A percentile compares a stretch with the other conserved stretches of the same genome.
phyloP scores from a whole-genome alignment of 441 rosid genomes.

The Biscutella laevigata region DNA sequence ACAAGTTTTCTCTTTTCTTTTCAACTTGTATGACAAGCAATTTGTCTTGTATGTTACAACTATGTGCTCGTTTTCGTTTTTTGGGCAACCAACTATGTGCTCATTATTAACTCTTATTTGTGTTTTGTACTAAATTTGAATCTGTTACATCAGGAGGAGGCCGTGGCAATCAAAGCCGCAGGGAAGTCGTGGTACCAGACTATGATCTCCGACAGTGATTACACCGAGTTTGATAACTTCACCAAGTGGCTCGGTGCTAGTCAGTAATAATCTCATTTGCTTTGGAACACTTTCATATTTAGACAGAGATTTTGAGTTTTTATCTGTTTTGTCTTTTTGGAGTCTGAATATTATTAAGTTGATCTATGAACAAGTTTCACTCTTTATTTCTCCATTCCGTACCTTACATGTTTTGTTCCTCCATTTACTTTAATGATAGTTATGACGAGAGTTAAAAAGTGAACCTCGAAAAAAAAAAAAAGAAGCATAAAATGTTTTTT shows the following conservation, averaged over 20 bases:
- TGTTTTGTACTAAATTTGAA: no score
- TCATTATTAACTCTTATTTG: no score
- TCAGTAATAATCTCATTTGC: constrained; percentile 37
- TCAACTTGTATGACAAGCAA: no score
- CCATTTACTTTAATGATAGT: not conserved
- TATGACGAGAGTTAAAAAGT: no score
- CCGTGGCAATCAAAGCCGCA: constrained; percentile 54
- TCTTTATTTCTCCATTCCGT: not conserved
- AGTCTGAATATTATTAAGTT: constrained; percentile 13
- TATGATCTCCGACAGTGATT: constrained; percentile 87
- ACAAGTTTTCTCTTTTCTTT: no score
- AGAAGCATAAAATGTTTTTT: no score
- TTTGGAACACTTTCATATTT: constrained; percentile 10
- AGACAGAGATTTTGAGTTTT: constrained; percentile 20
- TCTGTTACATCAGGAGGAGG: no score
- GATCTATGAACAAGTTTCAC: constrained; percentile 15
- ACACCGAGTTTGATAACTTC: constrained; percentile 88
- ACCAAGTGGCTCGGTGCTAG: constrained; percentile 85
- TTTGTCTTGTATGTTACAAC: no score
- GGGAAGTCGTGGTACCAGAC: constrained; percentile 90
- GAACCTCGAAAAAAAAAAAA: no score
- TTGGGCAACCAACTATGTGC: no score
- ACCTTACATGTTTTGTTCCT: not conserved
- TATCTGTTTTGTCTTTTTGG: constrained; percentile 11
- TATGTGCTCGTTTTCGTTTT: no score